phyloP scores from a whole-genome alignment of 495 filamentous ascomycete genomes.

The Apiosordaria backusii region DNA sequence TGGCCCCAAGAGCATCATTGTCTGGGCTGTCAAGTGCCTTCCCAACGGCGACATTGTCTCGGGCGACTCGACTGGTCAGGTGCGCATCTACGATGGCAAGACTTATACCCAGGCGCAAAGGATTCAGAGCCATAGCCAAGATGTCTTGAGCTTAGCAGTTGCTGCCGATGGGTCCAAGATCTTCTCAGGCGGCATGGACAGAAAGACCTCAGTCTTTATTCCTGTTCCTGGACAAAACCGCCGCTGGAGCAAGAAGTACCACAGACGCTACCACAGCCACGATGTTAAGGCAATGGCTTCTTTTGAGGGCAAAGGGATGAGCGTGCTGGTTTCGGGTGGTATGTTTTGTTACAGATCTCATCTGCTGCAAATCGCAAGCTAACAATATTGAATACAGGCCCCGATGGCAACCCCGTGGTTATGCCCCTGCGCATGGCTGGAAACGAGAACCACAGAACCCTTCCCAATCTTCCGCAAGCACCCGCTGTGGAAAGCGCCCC shows the following conservation, averaged over 20 bases:
- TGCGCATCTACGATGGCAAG: conserved; percentile 90
- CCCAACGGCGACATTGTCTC: conserved; percentile 87
- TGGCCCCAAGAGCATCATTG: conserved; percentile 77
- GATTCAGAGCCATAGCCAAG: conserved; percentile 80
- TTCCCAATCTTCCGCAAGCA: conserved; percentile 77
- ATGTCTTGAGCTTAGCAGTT: conserved; percentile 78
- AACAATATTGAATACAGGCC: conserved; percentile 53
- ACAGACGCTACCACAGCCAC: conserved; percentile 78
- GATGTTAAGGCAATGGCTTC: conserved; percentile 95
- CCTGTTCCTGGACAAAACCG: conserved; percentile 54
- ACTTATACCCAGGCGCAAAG: conserved; percentile 83
- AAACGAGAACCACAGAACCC: conserved; percentile 71
- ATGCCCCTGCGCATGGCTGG: conserved; percentile 76
- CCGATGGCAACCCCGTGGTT: conserved; percentile 78
- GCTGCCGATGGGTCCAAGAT: conserved; percentile 78
- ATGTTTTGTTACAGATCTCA: conserved; percentile 28
- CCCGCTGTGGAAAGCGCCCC: conserved; percentile 66
- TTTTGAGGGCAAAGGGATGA: conserved; percentile 78
- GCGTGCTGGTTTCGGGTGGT: conserved; percentile 91
- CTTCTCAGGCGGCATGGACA: conserved; percentile 89
- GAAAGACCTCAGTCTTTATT: conserved; percentile 76
- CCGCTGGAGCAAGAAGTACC: conserved; percentile 81
- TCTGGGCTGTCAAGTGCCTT: conserved; percentile 89
- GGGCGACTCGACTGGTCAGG: conserved; percentile 88
- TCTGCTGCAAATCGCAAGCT: conserved; percentile 10